Percentiles rank a stretch among this genome's conserved stretches.
These are phyloP conservation scores for Beverwykella pulmonaria DNA, from an alignment of 495 filamentous ascomycete species.

Conservation along the genomic window DNA sequence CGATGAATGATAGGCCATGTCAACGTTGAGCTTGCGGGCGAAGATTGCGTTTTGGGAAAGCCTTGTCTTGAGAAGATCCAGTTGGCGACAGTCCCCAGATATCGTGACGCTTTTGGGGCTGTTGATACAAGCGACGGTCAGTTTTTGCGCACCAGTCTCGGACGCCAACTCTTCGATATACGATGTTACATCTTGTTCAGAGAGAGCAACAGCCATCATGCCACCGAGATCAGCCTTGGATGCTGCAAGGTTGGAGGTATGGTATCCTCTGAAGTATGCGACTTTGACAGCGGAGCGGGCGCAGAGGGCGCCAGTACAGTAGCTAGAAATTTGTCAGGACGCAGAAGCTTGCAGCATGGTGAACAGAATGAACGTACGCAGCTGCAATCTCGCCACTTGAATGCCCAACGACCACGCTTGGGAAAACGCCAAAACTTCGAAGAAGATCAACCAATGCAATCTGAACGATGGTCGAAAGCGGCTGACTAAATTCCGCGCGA, in stretches of 20 bases:
- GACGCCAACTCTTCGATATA: not conserved
- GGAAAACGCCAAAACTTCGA: constrained; percentile 14
- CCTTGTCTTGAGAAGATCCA: constrained; percentile 44
- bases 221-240: not conserved
- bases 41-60: constrained; percentile 46
- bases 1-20: constrained; percentile 64
- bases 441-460: constrained; percentile 37
- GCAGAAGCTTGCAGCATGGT: not conserved
- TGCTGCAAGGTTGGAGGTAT: not conserved
- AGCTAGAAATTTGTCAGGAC: not conserved
- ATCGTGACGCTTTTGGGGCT: constrained; percentile 47
- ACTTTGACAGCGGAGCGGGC: constrained; percentile 12
- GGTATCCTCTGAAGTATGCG: constrained; percentile 13
- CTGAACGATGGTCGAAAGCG: constrained; percentile 19
- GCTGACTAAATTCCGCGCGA: constrained; percentile 14
- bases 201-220: constrained; percentile 22
- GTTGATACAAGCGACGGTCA: constrained; percentile 42
- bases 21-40: constrained; percentile 47
- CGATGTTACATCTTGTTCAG: not conserved
- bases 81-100: constrained; percentile 39
- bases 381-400: constrained; percentile 44
- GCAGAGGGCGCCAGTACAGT: constrained; percentile 13
- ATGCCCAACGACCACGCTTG: constrained; percentile 37
- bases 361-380: constrained; percentile 10
- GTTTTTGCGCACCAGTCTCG: not conserved